Evolutionary conservation across 208 protist species (phyloP), one percentile per base, ranked within the genome.

Genomic region (Borovskyia barvae): DNA sequence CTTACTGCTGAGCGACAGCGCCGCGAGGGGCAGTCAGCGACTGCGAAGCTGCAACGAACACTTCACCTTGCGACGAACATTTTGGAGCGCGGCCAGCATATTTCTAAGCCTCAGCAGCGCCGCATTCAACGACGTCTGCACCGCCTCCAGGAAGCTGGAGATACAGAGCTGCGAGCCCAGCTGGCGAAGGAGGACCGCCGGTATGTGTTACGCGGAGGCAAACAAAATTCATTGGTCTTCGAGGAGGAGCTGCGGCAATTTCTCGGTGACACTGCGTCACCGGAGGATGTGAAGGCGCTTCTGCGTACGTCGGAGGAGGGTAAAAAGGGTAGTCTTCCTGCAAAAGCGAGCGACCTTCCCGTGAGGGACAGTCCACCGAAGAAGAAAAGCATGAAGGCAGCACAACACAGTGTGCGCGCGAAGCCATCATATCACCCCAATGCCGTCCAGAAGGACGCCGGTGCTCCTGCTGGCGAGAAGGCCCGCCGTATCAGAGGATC

Each of bases 181-280:
- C 24, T 65, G 2, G 65, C 37, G 3, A 45, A 24, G 20, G 65
- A 64, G 50, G 65, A 72, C 7, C 33, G 35, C 0, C 26, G 53
- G 19, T 41, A 58, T 24, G 57, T 42, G 3, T 11, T 33, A 4
- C 28, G 22, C 3, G 32, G 2, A 22, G 35, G 29, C 28, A 36
- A 17, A 1, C 53, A 56, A 29, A 59, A 48, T 9, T 8, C 37
- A 2, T 15, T 14, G 33, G 69, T 54, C 9, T 73, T 91, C 19
- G 43, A 82, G 15, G 62, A 45, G 20, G 74, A 83, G 43, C 24
- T 91, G 29, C 48, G 59, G 42, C 40, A 77, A 24, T 91, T 91
- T 55, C 49, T 91, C 14, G 84, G 84, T 14, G 72, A 75, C 14
- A 63, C 70, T 20, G 71, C 50, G 11, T 42, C 73, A 0, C 36